Base-by-base conservation (phyloP, 192 early-diverging fungal genomes). In the Chytriomyces sp. region DNA sequence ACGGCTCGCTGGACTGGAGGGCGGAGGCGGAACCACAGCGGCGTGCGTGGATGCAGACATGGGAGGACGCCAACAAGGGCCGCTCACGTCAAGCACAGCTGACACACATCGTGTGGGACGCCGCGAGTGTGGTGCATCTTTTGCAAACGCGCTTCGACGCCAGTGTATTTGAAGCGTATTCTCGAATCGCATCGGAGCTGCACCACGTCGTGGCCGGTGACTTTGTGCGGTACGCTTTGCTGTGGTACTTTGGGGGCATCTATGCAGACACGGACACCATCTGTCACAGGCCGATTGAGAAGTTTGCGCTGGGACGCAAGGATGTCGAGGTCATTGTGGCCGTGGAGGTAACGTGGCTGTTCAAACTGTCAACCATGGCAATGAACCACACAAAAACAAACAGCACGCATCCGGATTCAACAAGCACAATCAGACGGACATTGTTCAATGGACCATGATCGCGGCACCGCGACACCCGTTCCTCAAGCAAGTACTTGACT, bases 251-350 rank as follows among this genome's bases (percentile, higher is more conserved):
- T 52, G 77, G 77, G 32, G 77, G 77, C 56, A 38, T 78, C 14
- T 78, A 78, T 44, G 36, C 70, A 36, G 77, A 78, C 57, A 19
- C 59, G 25, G 77, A 78, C 64, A 78, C 77, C 7, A 37, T 39
- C 49, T 53, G 39, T 32, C 59, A 73, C 49, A 39, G 58, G 28
- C 75, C 76, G 7, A 22, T 78, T 26, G 44, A 22, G 7, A 8
- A 78, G 30, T 78, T 76, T 76, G 5, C 26, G 12, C 41, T 14
- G 5, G 10, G 28, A 40, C 19, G 38, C 19, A 4, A 8, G 4
- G 39, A 19, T 37, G 40, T 39, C 6, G 8, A 22, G 12, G 37
- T 74, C 19, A 66, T 74, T 58, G 63, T 52, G 14, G 36, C 33
- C 22, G 73, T 74, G 4, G 73, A 74, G 55, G 60, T 68, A 54